phyloP scores from a whole-genome alignment of 768 basidiomycete species.

The Pisolithus sp. region DNA sequence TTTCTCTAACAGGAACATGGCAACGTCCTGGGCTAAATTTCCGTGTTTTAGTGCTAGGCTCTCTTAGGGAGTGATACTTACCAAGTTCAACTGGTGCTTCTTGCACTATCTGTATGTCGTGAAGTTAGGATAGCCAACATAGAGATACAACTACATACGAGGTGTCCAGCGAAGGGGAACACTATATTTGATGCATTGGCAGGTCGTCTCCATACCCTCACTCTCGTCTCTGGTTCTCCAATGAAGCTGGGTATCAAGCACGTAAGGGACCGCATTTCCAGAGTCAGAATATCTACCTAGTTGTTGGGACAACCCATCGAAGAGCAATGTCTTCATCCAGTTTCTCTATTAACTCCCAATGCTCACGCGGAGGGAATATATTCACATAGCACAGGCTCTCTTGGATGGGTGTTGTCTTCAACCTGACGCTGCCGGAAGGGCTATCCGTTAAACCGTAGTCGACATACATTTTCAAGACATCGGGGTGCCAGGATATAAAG shows the following conservation, averaged over 20 bases:
- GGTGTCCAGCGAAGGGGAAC: conserved; percentile 23
- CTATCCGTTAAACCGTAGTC: conserved; percentile 44
- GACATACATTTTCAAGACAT: conserved; percentile 53
- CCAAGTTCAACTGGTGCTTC: conserved; percentile 27
- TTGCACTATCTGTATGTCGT: conserved; percentile 17
- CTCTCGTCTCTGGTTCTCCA: conserved; percentile 5
- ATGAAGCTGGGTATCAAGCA: conserved; percentile 7
- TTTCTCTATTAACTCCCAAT: conserved; percentile 22
- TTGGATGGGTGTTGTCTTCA: conserved; percentile 63
- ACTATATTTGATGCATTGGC: conserved; percentile 22
- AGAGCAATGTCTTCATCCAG: conserved; percentile 23
- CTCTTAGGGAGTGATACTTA: conserved; percentile 1
- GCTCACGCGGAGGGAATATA: conserved; percentile 14
- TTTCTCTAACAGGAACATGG: conserved; percentile 17
- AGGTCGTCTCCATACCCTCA: conserved; percentile 26
- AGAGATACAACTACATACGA: conserved; percentile 16
- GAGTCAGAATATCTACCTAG: conserved; percentile 9
- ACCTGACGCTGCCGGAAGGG: conserved; percentile 34
- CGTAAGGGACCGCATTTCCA: neutral
- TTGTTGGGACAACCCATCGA: conserved; percentile 24
- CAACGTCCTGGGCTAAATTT: conserved; percentile 18
- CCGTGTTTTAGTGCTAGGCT: neutral
- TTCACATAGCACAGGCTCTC: conserved; percentile 62
- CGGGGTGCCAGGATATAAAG: conserved; percentile 66
- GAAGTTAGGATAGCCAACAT: neutral